A percentile compares a stretch with the other conserved stretches of the same genome.
phyloP scores from a whole-genome alignment of 1,284 basidiomycete species.

The Fomes fomentarius region DNA sequence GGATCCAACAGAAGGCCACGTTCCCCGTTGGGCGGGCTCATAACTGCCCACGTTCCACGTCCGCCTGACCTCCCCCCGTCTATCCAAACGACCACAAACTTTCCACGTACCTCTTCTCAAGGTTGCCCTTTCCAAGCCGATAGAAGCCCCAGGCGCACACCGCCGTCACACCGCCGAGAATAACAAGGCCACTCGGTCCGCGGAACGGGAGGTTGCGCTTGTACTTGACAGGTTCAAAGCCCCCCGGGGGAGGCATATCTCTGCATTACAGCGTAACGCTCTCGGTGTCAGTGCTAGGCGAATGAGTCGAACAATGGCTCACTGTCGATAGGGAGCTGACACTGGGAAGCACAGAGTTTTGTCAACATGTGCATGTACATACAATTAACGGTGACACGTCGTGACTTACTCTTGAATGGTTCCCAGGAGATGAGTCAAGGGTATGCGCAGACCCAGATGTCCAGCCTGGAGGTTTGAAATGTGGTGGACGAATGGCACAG shows the following conservation, averaged over 20 bases:
- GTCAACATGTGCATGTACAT: conserved; percentile 17
- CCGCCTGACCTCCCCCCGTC: conserved; percentile 53
- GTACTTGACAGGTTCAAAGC: conserved; percentile 93
- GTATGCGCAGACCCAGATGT: not conserved
- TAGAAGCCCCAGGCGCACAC: conserved; percentile 95
- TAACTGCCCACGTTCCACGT: conserved; percentile 60
- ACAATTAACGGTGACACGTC: conserved; percentile 11
- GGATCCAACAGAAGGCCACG: conserved; percentile 66
- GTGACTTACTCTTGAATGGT: conserved; percentile 21
- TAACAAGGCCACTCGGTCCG: conserved; percentile 86
- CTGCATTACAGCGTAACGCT: conserved; percentile 46
- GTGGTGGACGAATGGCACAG: conserved; percentile 8
- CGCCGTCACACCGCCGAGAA: conserved; percentile 84
- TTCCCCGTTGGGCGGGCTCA: conserved; percentile 60
- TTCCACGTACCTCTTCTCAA: conserved; percentile 85
- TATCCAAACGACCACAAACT: conserved; percentile 17
- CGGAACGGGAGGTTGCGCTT: conserved; percentile 94
- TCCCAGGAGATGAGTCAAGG: conserved; percentile 20
- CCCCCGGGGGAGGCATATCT: conserved; percentile 94
- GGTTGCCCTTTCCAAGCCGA: conserved; percentile 86
- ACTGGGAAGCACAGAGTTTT: conserved; percentile 43
- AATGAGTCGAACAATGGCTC: conserved; percentile 27
- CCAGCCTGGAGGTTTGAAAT: conserved; percentile 4
- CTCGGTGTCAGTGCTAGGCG: conserved; percentile 16
- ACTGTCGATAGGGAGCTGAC: conserved; percentile 72